Evolutionary conservation across 306 rosid genomes (phyloP), one percentile per base, ranked within the genome.

Genomic region (Quercus cerris): DNA sequence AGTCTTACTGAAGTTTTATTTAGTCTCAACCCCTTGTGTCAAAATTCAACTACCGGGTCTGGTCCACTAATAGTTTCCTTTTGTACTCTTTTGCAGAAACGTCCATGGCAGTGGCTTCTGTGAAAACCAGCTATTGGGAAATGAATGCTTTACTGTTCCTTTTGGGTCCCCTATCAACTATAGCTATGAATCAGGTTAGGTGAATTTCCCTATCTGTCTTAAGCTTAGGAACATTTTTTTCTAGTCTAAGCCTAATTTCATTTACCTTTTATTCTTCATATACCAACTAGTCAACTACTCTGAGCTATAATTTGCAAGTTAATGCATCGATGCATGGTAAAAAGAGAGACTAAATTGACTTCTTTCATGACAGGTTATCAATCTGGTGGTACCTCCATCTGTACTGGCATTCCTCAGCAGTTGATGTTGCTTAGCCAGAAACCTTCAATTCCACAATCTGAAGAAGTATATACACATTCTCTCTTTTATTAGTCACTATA

Each of bases 121-220:
- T 72, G 86, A 77, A 71, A 77, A 79, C 66, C 41, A 27, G n/a
- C 87, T 76, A 12, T 51, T 56, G 68, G 77, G 25, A 22, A 75
- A 33, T 62, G 94, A 75, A 78, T 74, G 70, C 83, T 69, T 38
- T 81, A 11, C 89, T 22, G 49, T 64, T 75, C 86, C 87, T n/a
- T 54, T 56, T 74, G 84, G 77, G 27, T 72, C 79, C 68, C 54
- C 71, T 46, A 5, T 83, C 58, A 22, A 74, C 81, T 41, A 79
- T 83, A 30, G 80, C 81, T 69, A 83, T 78, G 84, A 82, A 35
- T 49, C 80, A 88, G 94, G 97, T 92, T 88, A 68, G 81, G 75
- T 84, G 30, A 35, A 56, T 85, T 75, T 84, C 70, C 63, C 51
- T 70, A 8, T 66, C 61, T 81, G 61, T 23, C 35, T 31, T 38